Evolutionary conservation across 2,329 filamentous ascomycete species (phyloP).

Genomic region (Diaporthe citrichinensis): DNA sequence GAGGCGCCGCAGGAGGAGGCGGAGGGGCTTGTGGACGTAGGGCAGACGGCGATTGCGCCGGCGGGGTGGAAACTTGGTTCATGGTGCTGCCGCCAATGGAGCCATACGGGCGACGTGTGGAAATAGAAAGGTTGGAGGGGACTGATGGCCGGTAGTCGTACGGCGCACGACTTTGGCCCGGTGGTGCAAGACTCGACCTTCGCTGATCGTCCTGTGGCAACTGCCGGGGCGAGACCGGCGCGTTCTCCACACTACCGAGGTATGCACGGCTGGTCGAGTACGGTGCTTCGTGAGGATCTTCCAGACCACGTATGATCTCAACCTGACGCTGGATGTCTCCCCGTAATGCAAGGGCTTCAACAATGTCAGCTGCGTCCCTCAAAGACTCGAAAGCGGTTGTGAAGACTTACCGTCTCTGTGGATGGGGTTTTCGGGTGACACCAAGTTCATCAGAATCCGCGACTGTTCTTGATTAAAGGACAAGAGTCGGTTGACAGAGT

Average conservation of each 20-base stretch:
- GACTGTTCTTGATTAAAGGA: conserved; percentile 90
- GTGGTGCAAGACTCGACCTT: conserved; percentile 76
- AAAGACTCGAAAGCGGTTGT: conserved; percentile 38
- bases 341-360: conserved; percentile 69
- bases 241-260: conserved; percentile 78
- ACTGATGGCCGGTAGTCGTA: conserved; percentile 83
- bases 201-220: conserved; percentile 87
- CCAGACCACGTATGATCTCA: conserved; percentile 68
- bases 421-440: conserved; percentile 81
- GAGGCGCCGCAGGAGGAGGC: conserved; percentile 62
- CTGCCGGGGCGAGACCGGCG: conserved; percentile 90
- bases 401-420: conserved; percentile 82
- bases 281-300: conserved; percentile 77
- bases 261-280: conserved; percentile 76
- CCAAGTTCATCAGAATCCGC: conserved; percentile 78
- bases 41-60: conserved; percentile 79
- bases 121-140: conserved; percentile 84
- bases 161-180: conserved; percentile 64
- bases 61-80: conserved; percentile 45
- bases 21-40: conserved; percentile 76
- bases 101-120: conserved; percentile 84
- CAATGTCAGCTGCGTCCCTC: conserved; percentile 48
- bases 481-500: conserved; percentile 78
- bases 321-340: conserved; percentile 73
- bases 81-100: conserved; percentile 78